Percentiles rank a stretch among this genome's conserved stretches.
Conservation (phyloP, 345 rosid species). For the Geranium brycei region DNA sequence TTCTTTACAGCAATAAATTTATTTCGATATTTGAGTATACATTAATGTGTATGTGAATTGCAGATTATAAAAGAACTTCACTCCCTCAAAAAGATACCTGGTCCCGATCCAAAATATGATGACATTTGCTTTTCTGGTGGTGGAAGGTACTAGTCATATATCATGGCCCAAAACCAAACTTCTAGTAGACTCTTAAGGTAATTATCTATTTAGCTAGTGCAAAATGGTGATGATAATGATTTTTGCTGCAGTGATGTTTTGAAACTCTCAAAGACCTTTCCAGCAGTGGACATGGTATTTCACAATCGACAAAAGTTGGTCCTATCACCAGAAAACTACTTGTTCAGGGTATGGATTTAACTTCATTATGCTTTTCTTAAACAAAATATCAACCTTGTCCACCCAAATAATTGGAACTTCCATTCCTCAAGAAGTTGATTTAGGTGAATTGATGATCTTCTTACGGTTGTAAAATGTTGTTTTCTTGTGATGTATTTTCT, state of each 20-base stretch:
- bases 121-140: constrained; percentile 75
- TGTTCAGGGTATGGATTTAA: constrained; percentile 52
- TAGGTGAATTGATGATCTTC: neutral
- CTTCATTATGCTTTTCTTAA: constrained; percentile 3
- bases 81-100: constrained; percentile 51
- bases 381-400: neutral
- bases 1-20: neutral
- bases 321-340: constrained; percentile 82
- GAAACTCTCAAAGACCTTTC: constrained; percentile 47
- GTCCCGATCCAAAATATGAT: constrained; percentile 85
- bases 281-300: constrained; percentile 63
- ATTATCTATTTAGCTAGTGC: constrained; percentile 3
- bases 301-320: constrained; percentile 52
- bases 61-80: constrained; percentile 56
- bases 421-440: neutral
- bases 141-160: constrained; percentile 36
- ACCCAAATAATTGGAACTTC: neutral
- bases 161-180: neutral
- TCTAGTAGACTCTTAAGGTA: neutral
- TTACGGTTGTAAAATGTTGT: neutral
- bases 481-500: neutral
- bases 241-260: constrained; percentile 36
- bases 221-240: constrained; percentile 10
- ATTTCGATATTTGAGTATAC: neutral
- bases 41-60: constrained; percentile 1